Evolutionary conservation across 2,329 filamentous ascomycete genomes (phyloP), one percentile per base, ranked within the genome.

Genomic region (Aspergillus unguis): DNA sequence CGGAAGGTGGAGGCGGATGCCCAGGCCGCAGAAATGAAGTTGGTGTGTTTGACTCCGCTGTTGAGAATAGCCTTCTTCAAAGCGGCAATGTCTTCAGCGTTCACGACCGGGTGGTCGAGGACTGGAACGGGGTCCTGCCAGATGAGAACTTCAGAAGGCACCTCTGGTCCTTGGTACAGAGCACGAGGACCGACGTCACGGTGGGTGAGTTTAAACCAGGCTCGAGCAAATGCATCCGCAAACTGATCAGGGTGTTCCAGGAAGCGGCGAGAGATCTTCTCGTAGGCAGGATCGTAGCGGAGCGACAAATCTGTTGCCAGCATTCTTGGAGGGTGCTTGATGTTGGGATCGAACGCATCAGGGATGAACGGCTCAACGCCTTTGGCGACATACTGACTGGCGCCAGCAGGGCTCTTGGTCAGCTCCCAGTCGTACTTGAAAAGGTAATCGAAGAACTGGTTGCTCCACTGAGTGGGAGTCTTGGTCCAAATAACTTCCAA

Each of bases 191-290:
- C 88, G 74, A 92, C 81, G 69, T 91, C 88, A 75, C 88, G 87
- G 76, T 92, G 88, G 32, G 87, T 78, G 38, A 92, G 81, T 82
- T 92, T 91, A 82, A 89, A 92, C 88, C 88, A 92, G 10, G 88
- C 88, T 45, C 83, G 82, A 25, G 80, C 77, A 65, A 91, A 92
- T 6, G 81, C 84, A 55, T 90, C 83, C 49, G 78, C 79, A 36
- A 91, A 79, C 76, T 88, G 73, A 42, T 87, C 79, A 1, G 85
- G 85, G 73, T 91, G 75, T 60, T 84, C 81, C 43, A 86, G 75
- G 80, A 84, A 91, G 62, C 79, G 81, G 48, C 84, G 82, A 17
- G 85, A 81, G 67, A 92, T 88, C 81, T 90, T 90, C 75, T 87
- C 85, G 74, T 88, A 92, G 6, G 62, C 76, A 2, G 85, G 84